Evolutionary conservation across 208 protist species (phyloP).

Genomic region (Crithidia bombi): DNA sequence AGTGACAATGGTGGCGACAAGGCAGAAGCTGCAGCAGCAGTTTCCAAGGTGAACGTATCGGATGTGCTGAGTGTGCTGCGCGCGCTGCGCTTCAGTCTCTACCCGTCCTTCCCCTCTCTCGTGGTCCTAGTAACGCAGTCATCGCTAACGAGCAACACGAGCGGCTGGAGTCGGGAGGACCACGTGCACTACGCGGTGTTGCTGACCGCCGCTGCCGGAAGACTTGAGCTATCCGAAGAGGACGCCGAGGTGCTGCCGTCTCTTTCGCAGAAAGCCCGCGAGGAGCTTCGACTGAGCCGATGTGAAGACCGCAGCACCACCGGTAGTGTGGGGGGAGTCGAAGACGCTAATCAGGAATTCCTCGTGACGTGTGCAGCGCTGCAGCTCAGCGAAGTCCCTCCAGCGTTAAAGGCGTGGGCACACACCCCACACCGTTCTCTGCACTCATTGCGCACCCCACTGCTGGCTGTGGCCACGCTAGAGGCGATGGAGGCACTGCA

Average conservation of each 20-base stretch:
- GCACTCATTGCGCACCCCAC: slow-evolving; percentile 50
- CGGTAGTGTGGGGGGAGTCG: not conserved
- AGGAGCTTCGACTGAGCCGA: not conserved
- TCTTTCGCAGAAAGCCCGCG: not conserved
- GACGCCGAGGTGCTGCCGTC: not conserved
- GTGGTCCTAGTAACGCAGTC: slow-evolving; percentile 25
- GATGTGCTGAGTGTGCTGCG: slow-evolving; percentile 21
- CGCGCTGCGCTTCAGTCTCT: slow-evolving; percentile 33
- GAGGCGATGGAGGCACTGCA: slow-evolving; percentile 45
- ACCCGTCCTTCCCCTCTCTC: slow-evolving; percentile 31
- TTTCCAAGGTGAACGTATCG: not conserved
- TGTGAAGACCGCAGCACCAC: not conserved
- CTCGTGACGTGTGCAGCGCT: slow-evolving; percentile 28
- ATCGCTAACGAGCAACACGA: not conserved
- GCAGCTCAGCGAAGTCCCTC: not conserved
- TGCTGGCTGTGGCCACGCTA: slow-evolving; percentile 42
- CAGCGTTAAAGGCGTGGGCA: slow-evolving; percentile 18
- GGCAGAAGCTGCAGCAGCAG: not conserved
- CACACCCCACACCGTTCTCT: slow-evolving; percentile 3
- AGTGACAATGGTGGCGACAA: not conserved
- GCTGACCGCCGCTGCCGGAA: slow-evolving; percentile 17
- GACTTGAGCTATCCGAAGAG: not conserved
- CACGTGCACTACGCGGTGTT: slow-evolving; percentile 31
- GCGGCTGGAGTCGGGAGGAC: slow-evolving; percentile 1
- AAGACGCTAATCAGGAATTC: slow-evolving; percentile 29